phyloP scores from a whole-genome alignment of 1,284 basidiomycete species.

The Irpex lacteus region DNA sequence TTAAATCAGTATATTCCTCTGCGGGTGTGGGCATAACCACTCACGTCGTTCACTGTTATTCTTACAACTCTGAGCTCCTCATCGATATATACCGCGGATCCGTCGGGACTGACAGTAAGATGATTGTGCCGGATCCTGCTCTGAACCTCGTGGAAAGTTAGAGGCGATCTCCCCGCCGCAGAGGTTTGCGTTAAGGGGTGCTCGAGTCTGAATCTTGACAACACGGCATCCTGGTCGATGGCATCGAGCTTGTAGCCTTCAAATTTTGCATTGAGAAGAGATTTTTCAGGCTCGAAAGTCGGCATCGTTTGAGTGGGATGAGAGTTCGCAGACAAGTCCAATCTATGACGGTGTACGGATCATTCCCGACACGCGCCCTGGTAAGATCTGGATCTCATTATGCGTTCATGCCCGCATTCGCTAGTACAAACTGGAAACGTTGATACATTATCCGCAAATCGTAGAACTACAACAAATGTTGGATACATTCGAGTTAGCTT shows the following conservation, averaged over 20 bases:
- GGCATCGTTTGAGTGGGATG: conserved; percentile 3
- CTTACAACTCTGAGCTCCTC: conserved; percentile 60
- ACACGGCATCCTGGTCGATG: conserved; percentile 51
- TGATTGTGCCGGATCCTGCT: conserved; percentile 87
- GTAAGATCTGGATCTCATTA: neutral
- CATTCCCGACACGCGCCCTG: no score
- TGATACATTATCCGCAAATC: neutral
- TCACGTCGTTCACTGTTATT: conserved; percentile 58
- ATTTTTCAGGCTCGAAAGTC: conserved; percentile 36
- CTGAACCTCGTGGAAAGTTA: conserved; percentile 80
- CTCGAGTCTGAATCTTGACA: conserved; percentile 49
- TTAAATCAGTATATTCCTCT: neutral
- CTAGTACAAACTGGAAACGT: neutral
- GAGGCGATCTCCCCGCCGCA: conserved; percentile 51
- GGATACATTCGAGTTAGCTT: neutral
- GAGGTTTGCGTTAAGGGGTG: conserved; percentile 59
- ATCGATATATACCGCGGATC: conserved; percentile 71
- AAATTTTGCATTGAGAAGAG: conserved; percentile 77
- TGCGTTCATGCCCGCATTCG: neutral
- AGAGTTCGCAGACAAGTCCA: neutral
- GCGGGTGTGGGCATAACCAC: conserved; percentile 19
- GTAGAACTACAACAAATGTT: neutral
- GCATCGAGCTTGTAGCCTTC: conserved; percentile 78
- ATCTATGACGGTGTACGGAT: neutral
- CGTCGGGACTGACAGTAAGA: conserved; percentile 47